phyloP scores from a whole-genome alignment of 805 yeast species.

The Saccharomycopsis amapae region DNA sequence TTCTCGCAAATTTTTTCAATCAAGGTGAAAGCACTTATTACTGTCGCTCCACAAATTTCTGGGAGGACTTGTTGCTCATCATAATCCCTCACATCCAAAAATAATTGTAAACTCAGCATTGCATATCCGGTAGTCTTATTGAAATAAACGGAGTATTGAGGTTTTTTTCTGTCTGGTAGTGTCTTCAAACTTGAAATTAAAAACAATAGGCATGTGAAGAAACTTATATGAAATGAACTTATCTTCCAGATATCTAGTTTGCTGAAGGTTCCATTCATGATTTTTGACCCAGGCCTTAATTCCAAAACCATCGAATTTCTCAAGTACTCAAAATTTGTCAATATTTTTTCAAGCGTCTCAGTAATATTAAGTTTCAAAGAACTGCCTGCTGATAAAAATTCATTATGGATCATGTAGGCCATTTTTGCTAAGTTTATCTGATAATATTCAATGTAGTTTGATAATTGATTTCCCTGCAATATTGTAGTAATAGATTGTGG shows the following conservation, averaged over 20 bases:
- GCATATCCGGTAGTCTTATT: slow-evolving; percentile 1
- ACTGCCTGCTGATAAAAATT: slow-evolving; percentile 2
- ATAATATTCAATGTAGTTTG: background rate
- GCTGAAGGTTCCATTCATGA: slow-evolving; percentile 1
- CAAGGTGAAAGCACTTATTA: background rate
- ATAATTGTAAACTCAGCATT: background rate
- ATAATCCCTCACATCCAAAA: slow-evolving; percentile 5
- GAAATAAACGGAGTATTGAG: background rate
- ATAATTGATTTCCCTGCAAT: slow-evolving; percentile 1
- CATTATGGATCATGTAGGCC: background rate
- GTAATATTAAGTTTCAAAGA: background rate
- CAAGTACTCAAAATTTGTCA: slow-evolving; percentile 1
- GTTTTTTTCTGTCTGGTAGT: background rate
- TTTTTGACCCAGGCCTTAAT: slow-evolving; percentile 7
- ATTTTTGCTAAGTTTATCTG: background rate
- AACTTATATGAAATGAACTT: slow-evolving; percentile 1
- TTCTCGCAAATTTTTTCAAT: background rate
- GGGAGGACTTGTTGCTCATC: slow-evolving; percentile 1
- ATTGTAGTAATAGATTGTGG: background rate
- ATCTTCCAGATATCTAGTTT: background rate
- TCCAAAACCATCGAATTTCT: slow-evolving; percentile 4
- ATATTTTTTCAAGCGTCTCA: slow-evolving; percentile 1
- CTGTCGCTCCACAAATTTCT: background rate
- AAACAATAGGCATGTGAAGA: slow-evolving; percentile 5
- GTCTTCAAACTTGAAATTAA: background rate